Base-by-base conservation (phyloP, 2,329 filamentous ascomycete species). In the Paraconiothyrium brasiliense region DNA sequence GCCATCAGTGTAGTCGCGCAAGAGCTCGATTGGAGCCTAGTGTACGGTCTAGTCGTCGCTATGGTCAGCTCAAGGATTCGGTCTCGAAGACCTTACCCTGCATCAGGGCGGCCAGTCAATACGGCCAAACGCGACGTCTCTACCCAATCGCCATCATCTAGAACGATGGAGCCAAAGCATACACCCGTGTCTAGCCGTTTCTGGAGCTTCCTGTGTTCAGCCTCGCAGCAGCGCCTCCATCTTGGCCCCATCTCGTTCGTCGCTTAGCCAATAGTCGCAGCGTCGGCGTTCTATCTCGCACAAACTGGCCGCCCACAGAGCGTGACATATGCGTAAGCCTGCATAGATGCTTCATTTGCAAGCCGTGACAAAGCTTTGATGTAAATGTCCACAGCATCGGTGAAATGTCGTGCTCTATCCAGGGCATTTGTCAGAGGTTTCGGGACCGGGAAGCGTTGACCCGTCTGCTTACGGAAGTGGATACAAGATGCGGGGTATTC, bases 341-440 rank as follows among this genome's bases (percentile, higher is more conserved):
- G 16, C 46, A 27, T 8, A 48, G 9, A 13, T 30, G 24, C 10
- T 14, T 16, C 22, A 48, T 48, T 14, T 48, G 24, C 46, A 48
- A 48, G 46, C 46, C 46, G 3, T 48, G 46, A 48, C 46, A 48
- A 48, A 48, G 46, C n/a, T n/a, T n/a, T 30, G 8, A 4, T 48
- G n/a, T 32, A 14, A 34, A 5, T 48, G 13, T 30, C 2, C 24
- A 20, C 8, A 27, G 8, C 46, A 13, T 48, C 24, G 24, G 46
- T 9, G 24, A 13, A 10, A 7, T 2, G 46, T 32, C 24, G 46
- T 32, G 24, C 46, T 32, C 30, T 10, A 14, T 16, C 4, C 46
- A 24, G 46, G n/a, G 16, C n/a, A 48, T 48, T 48, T 30, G 24
- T 48, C 46, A 48, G 4, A 11, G 24, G 24, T 6, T 2, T n/a